These are phyloP conservation scores for Oryza officinalis DNA, from an alignment of 176 grass and related monocot genomes.

Conservation along the genomic window DNA sequence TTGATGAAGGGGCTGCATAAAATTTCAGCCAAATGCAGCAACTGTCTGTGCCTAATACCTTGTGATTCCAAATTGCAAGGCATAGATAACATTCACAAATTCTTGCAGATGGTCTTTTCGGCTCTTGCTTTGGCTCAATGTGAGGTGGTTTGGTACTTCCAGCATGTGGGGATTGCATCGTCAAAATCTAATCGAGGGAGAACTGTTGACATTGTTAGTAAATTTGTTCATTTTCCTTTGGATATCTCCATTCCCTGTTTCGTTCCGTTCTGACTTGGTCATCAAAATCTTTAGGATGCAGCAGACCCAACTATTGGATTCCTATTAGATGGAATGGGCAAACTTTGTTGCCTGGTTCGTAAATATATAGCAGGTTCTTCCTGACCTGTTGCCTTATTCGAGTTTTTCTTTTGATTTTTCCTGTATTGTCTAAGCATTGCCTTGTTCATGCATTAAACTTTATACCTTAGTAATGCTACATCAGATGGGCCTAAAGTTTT, in stretches of 20 bases:
- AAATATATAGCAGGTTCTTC: slow-evolving; percentile 93
- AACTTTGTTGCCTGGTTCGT: slow-evolving; percentile 87
- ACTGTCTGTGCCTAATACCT: slow-evolving; percentile 7
- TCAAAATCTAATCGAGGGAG: slow-evolving; percentile 78
- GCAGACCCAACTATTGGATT: slow-evolving; percentile 95
- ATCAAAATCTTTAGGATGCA: slow-evolving; percentile 72
- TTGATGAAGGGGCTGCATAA: background rate
- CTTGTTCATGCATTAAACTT: slow-evolving; percentile 7
- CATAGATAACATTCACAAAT: background rate
- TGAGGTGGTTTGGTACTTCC: slow-evolving; percentile 98
- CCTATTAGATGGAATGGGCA: slow-evolving; percentile 92
- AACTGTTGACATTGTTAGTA: slow-evolving; percentile 92
- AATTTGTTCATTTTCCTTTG: slow-evolving; percentile 21
- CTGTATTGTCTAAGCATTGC: slow-evolving; percentile 7
- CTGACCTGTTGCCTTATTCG: slow-evolving; percentile 25
- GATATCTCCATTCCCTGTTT: slow-evolving; percentile 10
- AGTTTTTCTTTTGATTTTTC: background rate
- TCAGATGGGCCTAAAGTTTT: background rate
- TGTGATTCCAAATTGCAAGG: slow-evolving; percentile 6
- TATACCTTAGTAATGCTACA: slow-evolving; percentile 4
- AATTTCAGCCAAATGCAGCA: slow-evolving; percentile 18
- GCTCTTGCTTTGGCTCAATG: slow-evolving; percentile 91
- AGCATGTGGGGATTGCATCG: slow-evolving; percentile 84
- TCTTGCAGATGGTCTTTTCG: slow-evolving; percentile 96
- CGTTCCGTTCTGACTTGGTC: slow-evolving; percentile 27